These are phyloP conservation scores for Leccinellum albellum DNA, from an alignment of 768 basidiomycete genomes.

Conservation along the genomic window DNA sequence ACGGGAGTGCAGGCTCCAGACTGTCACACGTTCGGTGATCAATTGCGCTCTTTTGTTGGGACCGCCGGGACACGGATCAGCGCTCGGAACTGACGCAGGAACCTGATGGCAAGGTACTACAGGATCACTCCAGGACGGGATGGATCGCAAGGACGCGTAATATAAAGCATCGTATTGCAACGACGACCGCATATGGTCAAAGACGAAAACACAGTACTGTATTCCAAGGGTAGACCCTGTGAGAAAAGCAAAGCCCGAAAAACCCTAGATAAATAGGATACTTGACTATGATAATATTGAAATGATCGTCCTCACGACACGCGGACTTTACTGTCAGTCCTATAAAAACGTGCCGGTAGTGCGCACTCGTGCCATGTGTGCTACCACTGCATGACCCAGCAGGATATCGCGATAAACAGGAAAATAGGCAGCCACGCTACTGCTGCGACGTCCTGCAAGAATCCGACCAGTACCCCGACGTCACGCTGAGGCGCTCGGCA, in stretches of 20 bases:
- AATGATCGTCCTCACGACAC: neutral
- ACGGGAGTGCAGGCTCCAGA: neutral
- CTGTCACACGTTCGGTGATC: neutral
- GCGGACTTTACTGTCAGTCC: neutral
- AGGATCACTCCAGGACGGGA: neutral
- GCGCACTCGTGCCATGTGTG: neutral
- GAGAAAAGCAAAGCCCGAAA: neutral
- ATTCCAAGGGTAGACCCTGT: neutral
- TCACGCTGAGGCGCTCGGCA: constrained; percentile 12
- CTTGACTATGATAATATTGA: neutral
- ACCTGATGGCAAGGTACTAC: neutral
- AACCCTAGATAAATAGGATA: neutral
- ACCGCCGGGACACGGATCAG: constrained; percentile 6
- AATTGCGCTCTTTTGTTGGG: neutral
- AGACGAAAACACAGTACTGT: neutral
- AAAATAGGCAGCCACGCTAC: constrained; percentile 37
- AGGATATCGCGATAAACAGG: constrained; percentile 31
- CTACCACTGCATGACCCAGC: constrained; percentile 32
- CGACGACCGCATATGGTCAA: neutral
- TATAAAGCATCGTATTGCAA: neutral
- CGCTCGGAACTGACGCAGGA: neutral
- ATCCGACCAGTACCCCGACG: constrained; percentile 29
- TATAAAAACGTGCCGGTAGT: neutral
- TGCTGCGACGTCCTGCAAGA: constrained; percentile 27
- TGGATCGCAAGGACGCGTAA: neutral